A percentile compares a stretch with the other conserved stretches of the same genome.
Evolutionary conservation across 192 early-diverging fungal species (phyloP).

Genomic region (Rhizophagus sp.): DNA sequence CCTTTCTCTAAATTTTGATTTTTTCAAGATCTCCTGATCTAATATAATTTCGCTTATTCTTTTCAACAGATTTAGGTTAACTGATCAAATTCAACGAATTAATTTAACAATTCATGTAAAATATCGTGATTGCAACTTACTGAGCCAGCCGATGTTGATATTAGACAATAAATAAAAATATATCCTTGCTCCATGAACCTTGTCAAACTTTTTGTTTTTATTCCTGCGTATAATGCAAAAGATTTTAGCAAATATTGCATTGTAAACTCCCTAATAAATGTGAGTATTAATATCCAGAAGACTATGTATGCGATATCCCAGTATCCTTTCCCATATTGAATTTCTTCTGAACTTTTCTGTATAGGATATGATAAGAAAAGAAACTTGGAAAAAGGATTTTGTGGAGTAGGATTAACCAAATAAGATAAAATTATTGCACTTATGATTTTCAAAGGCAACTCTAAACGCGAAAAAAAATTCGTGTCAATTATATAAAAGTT

Average conservation of each 20-base stretch:
- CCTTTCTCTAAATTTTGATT: neutral
- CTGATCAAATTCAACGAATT: neutral
- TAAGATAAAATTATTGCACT: neutral
- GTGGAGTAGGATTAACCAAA: neutral
- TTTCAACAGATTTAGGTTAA: neutral
- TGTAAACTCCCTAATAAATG: constrained; percentile 56
- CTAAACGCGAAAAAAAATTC: neutral
- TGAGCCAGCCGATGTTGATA: constrained; percentile 57
- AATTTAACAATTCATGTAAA: neutral
- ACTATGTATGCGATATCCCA: constrained; percentile 64
- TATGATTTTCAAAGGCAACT: constrained; percentile 20
- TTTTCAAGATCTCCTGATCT: too few species aligned
- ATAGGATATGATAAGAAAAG: constrained; percentile 16
- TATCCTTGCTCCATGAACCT: constrained; percentile 77
- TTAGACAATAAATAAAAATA: constrained; percentile 67
- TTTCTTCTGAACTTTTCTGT: neutral
- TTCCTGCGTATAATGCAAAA: constrained; percentile 34
- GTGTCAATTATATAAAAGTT: neutral
- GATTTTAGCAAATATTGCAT: constrained; percentile 55
- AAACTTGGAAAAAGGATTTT: constrained; percentile 24
- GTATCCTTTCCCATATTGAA: constrained; percentile 54
- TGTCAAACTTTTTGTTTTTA: constrained; percentile 36
- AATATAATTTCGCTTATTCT: too few species aligned
- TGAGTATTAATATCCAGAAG: constrained; percentile 66
- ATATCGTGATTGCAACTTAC: constrained; percentile 39